Evolutionary conservation across 1,284 basidiomycete species (phyloP), one percentile per base, ranked within the genome.

Genomic region (Microbotryum intermedium): DNA sequence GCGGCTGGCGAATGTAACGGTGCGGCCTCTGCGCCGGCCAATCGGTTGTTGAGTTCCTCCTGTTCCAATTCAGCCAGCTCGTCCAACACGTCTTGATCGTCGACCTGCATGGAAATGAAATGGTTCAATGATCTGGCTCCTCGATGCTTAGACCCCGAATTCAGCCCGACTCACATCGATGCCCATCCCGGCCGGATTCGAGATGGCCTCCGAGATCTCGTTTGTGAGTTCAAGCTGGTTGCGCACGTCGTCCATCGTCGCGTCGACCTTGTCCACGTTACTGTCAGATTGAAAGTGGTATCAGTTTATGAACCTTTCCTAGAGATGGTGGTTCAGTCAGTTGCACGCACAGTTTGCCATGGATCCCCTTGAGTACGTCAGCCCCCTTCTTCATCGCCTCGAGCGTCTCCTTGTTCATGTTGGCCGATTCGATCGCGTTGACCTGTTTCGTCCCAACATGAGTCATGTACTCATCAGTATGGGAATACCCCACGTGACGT

Each of bases 341-440:
- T n/a, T n/a, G 34, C 4, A 66, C 90, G 73, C 67, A 94, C 90
- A 97, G 81, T 72, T 85, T 86, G 58, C 86, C 86, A 72, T 99
- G 95, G 61, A 99, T 97, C 51, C 83, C 82, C 77, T 88, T 88
- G 74, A 99, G 82, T 20, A 89, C 95, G 66, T 88, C 85, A 0
- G 92, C 84, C 47, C 90, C 95, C 76, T 90, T 88, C 85, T 92
- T 93, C 91, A 99, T 97, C 29, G 90, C 93, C 29, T 83, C 79
- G 89, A 99, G 93, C 30, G 92, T 97, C 81, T 97, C 93, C 72
- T 90, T 87, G 76, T 99, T 98, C 77, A 98, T 83, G 79, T 97
- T 98, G 53, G 95, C 95, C 23, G 88, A 91, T 77, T 98, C 95
- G 60, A 98, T 84, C 34, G 94, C 94, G 76, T 95, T 94, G 65